Percentiles rank a stretch among this genome's conserved stretches.
Evolutionary conservation across 768 basidiomycete species (phyloP).

Genomic region (Megacollybia marginata): DNA sequence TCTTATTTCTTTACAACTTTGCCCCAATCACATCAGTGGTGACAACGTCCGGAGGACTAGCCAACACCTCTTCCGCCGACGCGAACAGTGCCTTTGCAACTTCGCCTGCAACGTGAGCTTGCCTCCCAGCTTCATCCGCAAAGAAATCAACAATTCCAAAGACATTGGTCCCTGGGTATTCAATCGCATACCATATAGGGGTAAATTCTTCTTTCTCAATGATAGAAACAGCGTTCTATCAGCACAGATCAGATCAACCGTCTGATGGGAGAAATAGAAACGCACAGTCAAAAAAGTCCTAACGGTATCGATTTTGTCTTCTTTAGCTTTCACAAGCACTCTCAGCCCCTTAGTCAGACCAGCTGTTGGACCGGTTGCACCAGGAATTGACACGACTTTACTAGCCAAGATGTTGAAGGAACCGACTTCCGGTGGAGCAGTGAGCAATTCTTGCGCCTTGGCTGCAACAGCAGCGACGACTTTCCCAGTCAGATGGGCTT

Average conservation of each 20-base stretch:
- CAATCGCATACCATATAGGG: constrained; percentile 30
- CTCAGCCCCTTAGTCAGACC: constrained; percentile 23
- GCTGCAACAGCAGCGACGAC: constrained; percentile 26
- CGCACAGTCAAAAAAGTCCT: constrained; percentile 28
- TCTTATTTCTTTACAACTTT: constrained; percentile 7
- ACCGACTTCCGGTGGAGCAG: constrained; percentile 18
- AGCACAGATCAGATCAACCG: neutral
- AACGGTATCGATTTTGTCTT: constrained; percentile 25
- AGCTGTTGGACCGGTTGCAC: constrained; percentile 11
- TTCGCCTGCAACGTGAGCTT: constrained; percentile 25
- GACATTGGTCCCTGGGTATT: constrained; percentile 25
- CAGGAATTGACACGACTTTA: constrained; percentile 12
- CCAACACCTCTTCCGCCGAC: constrained; percentile 22
- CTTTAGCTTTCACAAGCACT: constrained; percentile 28
- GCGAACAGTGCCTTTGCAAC: constrained; percentile 27
- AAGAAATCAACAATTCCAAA: constrained; percentile 34
- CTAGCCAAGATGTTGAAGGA: constrained; percentile 23
- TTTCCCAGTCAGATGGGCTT: constrained; percentile 26
- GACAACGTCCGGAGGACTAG: constrained; percentile 20
- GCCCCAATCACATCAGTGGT: constrained; percentile 27
- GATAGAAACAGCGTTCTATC: constrained; percentile 22
- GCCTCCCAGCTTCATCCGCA: constrained; percentile 20
- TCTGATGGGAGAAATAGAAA: neutral
- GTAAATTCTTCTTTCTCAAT: constrained; percentile 27
- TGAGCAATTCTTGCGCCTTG: constrained; percentile 22